Evolutionary conservation across 192 early-diverging fungal species (phyloP).

Genomic region (Chytriomyces hyalinus): DNA sequence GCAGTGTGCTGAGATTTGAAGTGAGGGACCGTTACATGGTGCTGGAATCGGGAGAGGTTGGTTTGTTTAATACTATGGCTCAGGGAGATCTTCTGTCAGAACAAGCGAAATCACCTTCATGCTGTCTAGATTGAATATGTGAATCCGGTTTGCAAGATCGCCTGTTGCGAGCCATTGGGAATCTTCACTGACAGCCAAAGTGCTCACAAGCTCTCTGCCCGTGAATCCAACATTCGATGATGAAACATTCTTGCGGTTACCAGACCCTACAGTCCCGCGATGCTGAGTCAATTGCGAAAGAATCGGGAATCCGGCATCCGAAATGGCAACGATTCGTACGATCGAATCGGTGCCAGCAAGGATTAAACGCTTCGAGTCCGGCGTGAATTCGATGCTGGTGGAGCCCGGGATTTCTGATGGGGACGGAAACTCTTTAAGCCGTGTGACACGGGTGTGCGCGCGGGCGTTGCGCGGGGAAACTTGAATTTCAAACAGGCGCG

Average conservation of each 20-base stretch:
- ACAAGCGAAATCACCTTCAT: conserved; percentile 56
- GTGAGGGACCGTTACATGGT: conserved; percentile 68
- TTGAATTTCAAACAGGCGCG: conserved; percentile 47
- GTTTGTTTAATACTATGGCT: neutral
- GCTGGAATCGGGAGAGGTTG: conserved; percentile 42
- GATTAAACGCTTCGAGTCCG: conserved; percentile 74
- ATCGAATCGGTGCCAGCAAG: conserved; percentile 77
- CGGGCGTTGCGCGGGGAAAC: neutral
- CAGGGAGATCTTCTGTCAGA: conserved; percentile 16
- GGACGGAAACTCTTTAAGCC: conserved; percentile 26
- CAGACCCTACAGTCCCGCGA: conserved; percentile 43
- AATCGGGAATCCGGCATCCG: conserved; percentile 62
- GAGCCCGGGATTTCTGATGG: conserved; percentile 61
- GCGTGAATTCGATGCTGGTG: conserved; percentile 76
- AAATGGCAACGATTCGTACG: conserved; percentile 78
- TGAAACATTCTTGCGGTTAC: conserved; percentile 39
- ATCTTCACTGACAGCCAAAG: conserved; percentile 78
- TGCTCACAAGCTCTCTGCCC: conserved; percentile 54
- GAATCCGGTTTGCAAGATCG: conserved; percentile 74
- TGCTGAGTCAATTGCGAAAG: conserved; percentile 73
- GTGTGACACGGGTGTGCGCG: neutral
- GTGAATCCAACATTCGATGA: conserved; percentile 45
- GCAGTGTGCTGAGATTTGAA: conserved; percentile 67
- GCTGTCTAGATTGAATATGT: conserved; percentile 76
- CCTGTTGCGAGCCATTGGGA: conserved; percentile 82